Evolutionary conservation across 2,329 filamentous ascomycete species (phyloP).

Genomic region (Sclerotinia trifoliorum): DNA sequence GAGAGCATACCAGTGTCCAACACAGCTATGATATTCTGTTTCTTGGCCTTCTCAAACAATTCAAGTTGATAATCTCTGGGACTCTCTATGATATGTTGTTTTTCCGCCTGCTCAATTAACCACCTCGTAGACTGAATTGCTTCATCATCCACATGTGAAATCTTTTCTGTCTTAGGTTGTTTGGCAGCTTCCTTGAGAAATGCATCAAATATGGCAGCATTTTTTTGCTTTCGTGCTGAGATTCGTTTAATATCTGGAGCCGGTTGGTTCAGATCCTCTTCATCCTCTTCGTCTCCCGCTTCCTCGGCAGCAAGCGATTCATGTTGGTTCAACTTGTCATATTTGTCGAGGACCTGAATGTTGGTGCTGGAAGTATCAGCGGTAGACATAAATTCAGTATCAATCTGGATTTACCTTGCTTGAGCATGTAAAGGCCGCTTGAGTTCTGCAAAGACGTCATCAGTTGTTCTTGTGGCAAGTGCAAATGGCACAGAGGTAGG

Average conservation of each 20-base stretch:
- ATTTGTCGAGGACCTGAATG: background rate
- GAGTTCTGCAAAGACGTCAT: constrained; percentile 38
- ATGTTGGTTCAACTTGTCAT: constrained; percentile 7
- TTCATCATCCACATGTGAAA: constrained; percentile 29
- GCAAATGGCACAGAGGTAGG: constrained; percentile 22
- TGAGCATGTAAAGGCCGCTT: constrained; percentile 14
- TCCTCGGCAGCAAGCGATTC: constrained; percentile 10
- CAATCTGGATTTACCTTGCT: background rate
- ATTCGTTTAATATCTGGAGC: constrained; percentile 42
- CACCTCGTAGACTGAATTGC: constrained; percentile 36
- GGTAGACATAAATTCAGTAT: background rate
- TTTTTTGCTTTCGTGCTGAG: constrained; percentile 50
- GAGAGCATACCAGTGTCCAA: constrained; percentile 67
- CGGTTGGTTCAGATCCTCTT: constrained; percentile 33
- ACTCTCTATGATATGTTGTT: constrained; percentile 63
- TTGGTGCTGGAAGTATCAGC: background rate
- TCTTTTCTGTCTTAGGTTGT: constrained; percentile 4
- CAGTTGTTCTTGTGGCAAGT: constrained; percentile 33
- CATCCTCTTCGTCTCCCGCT: constrained; percentile 28
- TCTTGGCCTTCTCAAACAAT: constrained; percentile 82
- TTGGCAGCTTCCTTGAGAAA: constrained; percentile 13
- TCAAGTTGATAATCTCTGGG: constrained; percentile 91
- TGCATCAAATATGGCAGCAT: constrained; percentile 51
- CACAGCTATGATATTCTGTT: constrained; percentile 86
- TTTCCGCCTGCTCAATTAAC: constrained; percentile 39